These are phyloP conservation scores for Hanseniaspora clermontiae DNA, from an alignment of 805 yeast species.

Conservation along the genomic window DNA sequence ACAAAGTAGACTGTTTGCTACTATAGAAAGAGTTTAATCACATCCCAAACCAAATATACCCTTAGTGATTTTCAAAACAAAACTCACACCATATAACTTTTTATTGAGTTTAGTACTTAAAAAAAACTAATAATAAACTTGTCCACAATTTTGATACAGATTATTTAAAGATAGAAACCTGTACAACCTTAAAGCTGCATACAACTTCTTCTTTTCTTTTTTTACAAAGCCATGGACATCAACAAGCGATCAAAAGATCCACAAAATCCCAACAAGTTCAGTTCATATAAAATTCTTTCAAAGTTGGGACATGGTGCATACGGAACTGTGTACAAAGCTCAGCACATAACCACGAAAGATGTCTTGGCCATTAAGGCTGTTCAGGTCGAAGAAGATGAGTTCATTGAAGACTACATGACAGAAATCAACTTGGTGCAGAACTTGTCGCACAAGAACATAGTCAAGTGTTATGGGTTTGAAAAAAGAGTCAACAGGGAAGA, in stretches of 20 bases:
- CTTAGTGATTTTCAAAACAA: too few relatives aligned
- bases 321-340: conserved; percentile 72
- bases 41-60: too few relatives aligned
- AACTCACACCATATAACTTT: too few relatives aligned
- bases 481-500: conserved; percentile 36
- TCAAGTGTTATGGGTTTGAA: conserved; percentile 83
- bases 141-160: too few relatives aligned
- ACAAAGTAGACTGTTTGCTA: too few relatives aligned
- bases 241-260: neutral
- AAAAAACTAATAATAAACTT: neutral
- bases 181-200: neutral
- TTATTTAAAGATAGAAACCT: neutral
- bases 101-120: too few relatives aligned
- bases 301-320: conserved; percentile 83
- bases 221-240: neutral
- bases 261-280: conserved; percentile 3
- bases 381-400: conserved; percentile 54
- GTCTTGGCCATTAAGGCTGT: conserved; percentile 74
- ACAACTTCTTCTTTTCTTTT: too few relatives aligned
- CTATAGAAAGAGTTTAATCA: too few relatives aligned
- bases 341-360: conserved; percentile 50
- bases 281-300: conserved; percentile 40
- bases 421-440: conserved; percentile 69
- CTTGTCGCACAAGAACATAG: conserved; percentile 78
- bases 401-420: conserved; percentile 39